phyloP scores from a whole-genome alignment of 1,139 yeast species.

The Yamadazyma conglobata region DNA sequence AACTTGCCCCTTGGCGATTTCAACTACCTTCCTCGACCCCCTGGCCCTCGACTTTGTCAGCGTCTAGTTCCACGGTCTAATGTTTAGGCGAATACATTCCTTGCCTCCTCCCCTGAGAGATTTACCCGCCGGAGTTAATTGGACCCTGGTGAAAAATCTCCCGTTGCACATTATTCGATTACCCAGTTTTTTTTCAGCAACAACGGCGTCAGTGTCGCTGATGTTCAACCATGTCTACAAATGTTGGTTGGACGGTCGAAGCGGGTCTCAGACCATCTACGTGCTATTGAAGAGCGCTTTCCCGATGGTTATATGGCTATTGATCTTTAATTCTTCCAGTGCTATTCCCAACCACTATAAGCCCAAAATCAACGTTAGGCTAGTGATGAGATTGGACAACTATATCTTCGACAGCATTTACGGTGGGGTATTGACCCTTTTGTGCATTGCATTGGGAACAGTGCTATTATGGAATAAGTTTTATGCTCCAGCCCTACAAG shows the following conservation, averaged over 20 bases:
- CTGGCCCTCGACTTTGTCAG: too few relatives aligned
- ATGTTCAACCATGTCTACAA: constrained; percentile 10
- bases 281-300: constrained; percentile 45
- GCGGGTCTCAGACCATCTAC: constrained; percentile 24
- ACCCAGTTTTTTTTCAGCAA: too few relatives aligned
- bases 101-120: too few relatives aligned
- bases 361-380: constrained; percentile 52
- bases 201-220: too few relatives aligned
- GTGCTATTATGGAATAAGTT: constrained; percentile 2
- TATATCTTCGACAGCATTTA: constrained; percentile 25
- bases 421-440: constrained; percentile 16
- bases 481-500: too few relatives aligned
- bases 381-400: constrained; percentile 41
- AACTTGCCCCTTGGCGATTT: too few relatives aligned
- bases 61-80: too few relatives aligned
- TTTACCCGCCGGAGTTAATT: too few relatives aligned
- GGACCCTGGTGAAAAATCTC: too few relatives aligned
- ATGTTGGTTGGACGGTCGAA: constrained; percentile 35
- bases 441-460: constrained; percentile 11
- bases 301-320: constrained; percentile 56
- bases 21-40: too few relatives aligned
- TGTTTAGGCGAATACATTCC: too few relatives aligned
- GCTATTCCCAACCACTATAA: constrained; percentile 52
- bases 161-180: too few relatives aligned
- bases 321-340: constrained; percentile 59